phyloP scores from a whole-genome alignment of 768 basidiomycete species.

The Fomitopsis pulvina region DNA sequence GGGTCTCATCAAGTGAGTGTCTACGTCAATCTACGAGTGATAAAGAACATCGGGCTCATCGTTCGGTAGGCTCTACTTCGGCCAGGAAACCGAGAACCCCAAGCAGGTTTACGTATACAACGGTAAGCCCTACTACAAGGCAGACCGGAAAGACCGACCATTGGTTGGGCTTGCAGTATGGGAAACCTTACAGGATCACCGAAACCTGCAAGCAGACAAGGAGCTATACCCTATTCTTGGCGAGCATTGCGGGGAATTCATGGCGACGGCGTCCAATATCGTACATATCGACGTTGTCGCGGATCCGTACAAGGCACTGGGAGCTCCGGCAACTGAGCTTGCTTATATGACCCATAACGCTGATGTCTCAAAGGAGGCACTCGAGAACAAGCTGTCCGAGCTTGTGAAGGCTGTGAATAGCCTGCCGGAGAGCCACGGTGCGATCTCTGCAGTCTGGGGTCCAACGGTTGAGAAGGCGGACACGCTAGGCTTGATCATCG shows the following conservation, averaged over 20 bases:
- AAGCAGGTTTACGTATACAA: constrained; percentile 9
- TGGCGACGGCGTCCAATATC: constrained; percentile 1
- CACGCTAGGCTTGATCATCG: constrained; percentile 4
- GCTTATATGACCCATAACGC: constrained; percentile 5
- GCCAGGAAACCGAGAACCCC: constrained; percentile 13
- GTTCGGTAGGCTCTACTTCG: constrained; percentile 10
- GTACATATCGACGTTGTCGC: constrained; percentile 5
- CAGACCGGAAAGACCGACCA: background rate
- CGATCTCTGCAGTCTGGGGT: constrained; percentile 6
- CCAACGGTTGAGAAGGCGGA: constrained; percentile 4
- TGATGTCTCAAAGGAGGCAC: constrained; percentile 1
- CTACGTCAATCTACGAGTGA: too few species aligned
- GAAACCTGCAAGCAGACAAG: background rate
- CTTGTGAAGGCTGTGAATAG: background rate
- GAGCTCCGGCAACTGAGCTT: constrained; percentile 10
- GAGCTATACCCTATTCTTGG: constrained; percentile 9
- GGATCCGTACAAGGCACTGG: constrained; percentile 11
- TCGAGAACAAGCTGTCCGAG: constrained; percentile 3
- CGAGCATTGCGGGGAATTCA: background rate
- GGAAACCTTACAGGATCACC: constrained; percentile 7
- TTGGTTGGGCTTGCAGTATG: constrained; percentile 11
- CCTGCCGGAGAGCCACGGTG: constrained; percentile 3
- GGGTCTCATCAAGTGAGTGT: constrained; percentile 1
- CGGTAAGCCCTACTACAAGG: constrained; percentile 4
- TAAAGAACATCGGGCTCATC: background rate